Base-by-base conservation (phyloP, 345 rosid genomes). In the Firmiana major region DNA sequence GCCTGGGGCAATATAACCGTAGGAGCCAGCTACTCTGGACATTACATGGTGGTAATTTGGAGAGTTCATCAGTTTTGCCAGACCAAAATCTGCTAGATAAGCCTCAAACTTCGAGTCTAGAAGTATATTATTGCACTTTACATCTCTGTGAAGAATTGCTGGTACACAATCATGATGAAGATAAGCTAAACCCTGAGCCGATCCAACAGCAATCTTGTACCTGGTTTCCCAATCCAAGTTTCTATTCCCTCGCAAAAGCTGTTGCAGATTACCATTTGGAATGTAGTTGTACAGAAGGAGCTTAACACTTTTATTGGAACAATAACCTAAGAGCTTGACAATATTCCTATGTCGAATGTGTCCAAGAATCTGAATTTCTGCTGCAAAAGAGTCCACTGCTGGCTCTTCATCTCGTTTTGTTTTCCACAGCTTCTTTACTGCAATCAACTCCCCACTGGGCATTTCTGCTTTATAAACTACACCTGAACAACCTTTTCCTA, bases 1-100 rank as follows among this genome's bases (percentile, higher is more conserved):
- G 76, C 99, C 99, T 88, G 99, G 99, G 62, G 98, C 99, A 59
- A 93, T 95, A 79, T 93, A 95, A 48, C 98, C 99, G 4, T 91
- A 95, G 6, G 99, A 95, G 16, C 99, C 98, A 7, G 98, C 99
- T 17, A 95, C 89, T 74, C 94, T 85, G 38, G 98, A 95, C 87
- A 93, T 89, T 5, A 93, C 93, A 8, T 89, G 89, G 42, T 89
- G 94, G 74, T 90, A 92, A 75, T 78, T 93, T 3, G 92, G 90
- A 73, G 96, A 86, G 80, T 82, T 89, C 96, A 93, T 95, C 88
- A 88, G 53, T 83, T 90, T 93, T 4, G 99, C 99, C 24, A 91
- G 84, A 36, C 99, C 99, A 9, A 95, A 95, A 84, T 95, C 98
- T 2, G 98, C 97, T 36, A 95, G 75, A 78, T 89, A 93, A 16